Evolutionary conservation across 805 yeast species (phyloP), one percentile per base, ranked within the genome.

Genomic region (Kluyveromyces siamensis): DNA sequence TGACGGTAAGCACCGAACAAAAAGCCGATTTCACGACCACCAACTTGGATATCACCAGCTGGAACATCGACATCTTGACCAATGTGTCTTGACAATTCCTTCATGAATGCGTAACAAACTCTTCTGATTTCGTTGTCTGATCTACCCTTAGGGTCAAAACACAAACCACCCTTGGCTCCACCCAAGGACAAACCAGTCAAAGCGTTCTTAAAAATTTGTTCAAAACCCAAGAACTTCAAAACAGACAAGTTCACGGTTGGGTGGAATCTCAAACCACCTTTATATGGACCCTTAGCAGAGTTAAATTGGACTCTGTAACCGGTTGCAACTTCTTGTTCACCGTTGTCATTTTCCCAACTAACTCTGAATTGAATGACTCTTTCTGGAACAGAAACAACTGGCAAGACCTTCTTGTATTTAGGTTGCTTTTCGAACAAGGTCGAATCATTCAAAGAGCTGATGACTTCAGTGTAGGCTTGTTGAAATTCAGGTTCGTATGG

Each of bases 141-240:
- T 73, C 83, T 85, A 67, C 91, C 96, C 81, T 91, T 91, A 64
- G 97, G 96, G 75, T 90, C 89, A 74, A 91, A 93, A 74, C 91
- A 96, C 52, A 96, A 78, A 71, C 99, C 99, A 80, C 99, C 99
- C 72, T 91, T 91, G 74, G 96, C 99, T 77, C 99, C 99, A 70
- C 99, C 99, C 85, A 91, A 90, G 80, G 83, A 80, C 62, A 90
- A 80, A 65, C 98, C 98, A 62, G 99, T 91, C 65, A 91, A 78
- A 46, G 99, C 98, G 68, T 91, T 91, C 81, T 91, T 91, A 81
- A 91, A 93, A 71, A 89, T 89, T 76, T 91, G 99, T 77, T 91
- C 99, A 72, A 87, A 91, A 64, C 98, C 99, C 66, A 91, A 79
- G 74, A 91, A 91, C 77, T 91, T 91, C 69, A 91, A 80, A 71